phyloP scores from a whole-genome alignment of 2,329 filamentous ascomycete genomes.

The Chrysoporthe puriensis region DNA sequence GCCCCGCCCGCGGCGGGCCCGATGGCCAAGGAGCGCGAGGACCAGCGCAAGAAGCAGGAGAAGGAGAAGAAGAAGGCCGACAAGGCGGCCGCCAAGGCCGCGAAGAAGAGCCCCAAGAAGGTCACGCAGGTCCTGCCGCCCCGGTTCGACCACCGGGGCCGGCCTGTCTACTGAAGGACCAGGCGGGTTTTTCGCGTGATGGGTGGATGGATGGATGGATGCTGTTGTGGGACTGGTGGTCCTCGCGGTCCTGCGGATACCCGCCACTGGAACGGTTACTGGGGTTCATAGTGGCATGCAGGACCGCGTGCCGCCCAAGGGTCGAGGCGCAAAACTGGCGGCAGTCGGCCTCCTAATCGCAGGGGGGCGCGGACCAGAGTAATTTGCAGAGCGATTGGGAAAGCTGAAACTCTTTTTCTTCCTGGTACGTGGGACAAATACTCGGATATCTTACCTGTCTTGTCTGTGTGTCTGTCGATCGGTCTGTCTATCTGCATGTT shows the following conservation, averaged over 20 bases:
- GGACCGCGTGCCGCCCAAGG: not conserved
- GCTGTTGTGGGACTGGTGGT: not conserved
- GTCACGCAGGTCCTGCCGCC: slow-evolving; percentile 21
- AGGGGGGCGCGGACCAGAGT: too few relatives aligned
- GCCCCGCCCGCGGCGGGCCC: not conserved
- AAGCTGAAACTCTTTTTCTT: not conserved
- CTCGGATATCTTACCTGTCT: not conserved
- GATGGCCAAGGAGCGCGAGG: slow-evolving; percentile 24
- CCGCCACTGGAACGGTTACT: not conserved
- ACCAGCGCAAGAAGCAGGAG: slow-evolving; percentile 18
- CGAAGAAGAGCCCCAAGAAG: slow-evolving; percentile 5
- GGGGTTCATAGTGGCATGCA: not conserved
- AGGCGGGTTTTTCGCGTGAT: not conserved
- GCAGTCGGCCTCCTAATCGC: not conserved
- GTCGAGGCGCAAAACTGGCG: not conserved
- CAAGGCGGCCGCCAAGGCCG: not conserved
- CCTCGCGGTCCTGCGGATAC: slow-evolving; percentile 4
- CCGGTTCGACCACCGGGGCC: slow-evolving; percentile 4
- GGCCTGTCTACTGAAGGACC: not conserved
- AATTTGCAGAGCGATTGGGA: not conserved
- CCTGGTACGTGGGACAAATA: not conserved
- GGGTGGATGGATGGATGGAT: not conserved
- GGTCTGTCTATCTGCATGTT: not conserved
- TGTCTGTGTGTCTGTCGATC: not conserved
- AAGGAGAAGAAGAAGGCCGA: slow-evolving; percentile 16